These are phyloP conservation scores for Penicillium sp. DNA, from an alignment of 2,329 filamentous ascomycete species.

Conservation along the genomic window DNA sequence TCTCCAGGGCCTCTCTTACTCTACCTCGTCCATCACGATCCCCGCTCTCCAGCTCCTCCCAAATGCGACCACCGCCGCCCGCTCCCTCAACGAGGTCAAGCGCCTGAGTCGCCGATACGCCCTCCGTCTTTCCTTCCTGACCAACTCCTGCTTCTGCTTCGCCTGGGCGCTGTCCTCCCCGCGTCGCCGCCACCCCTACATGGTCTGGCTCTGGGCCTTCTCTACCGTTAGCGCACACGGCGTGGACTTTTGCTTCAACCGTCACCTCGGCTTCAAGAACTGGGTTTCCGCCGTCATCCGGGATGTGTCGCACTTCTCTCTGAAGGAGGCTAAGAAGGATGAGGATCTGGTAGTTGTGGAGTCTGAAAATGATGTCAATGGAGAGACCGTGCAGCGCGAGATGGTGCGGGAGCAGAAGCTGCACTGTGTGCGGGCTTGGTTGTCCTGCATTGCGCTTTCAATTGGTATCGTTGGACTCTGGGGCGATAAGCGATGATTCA, in stretches of 20 bases:
- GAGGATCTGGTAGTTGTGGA: constrained; percentile 43
- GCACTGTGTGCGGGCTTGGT: constrained; percentile 40
- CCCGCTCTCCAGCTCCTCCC: constrained; percentile 80
- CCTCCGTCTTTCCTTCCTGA: constrained; percentile 67
- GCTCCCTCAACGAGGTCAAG: constrained; percentile 70
- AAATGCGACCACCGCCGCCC: constrained; percentile 69
- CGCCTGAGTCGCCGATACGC: constrained; percentile 66
- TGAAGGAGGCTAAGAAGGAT: constrained; percentile 32
- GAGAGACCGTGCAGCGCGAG: constrained; percentile 47
- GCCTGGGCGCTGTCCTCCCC: constrained; percentile 77
- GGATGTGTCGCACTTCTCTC: constrained; percentile 41
- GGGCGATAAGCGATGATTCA: constrained; percentile 41
- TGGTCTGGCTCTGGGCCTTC: constrained; percentile 79
- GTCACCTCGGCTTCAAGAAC: constrained; percentile 55
- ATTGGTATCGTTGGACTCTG: constrained; percentile 53
- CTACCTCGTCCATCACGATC: constrained; percentile 74
- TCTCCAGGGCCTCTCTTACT: constrained; percentile 80
- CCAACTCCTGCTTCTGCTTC: constrained; percentile 71
- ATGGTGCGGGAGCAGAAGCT: constrained; percentile 46
- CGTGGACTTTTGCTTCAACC: constrained; percentile 74
- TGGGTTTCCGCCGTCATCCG: constrained; percentile 41
- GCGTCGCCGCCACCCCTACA: constrained; percentile 79
- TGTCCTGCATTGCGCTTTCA: constrained; percentile 46
- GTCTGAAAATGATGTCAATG: constrained; percentile 45
- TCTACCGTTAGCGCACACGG: constrained; percentile 47